Base-by-base conservation (phyloP, 2,329 filamentous ascomycete genomes). In the Davidsoniella neocaledoniae region DNA sequence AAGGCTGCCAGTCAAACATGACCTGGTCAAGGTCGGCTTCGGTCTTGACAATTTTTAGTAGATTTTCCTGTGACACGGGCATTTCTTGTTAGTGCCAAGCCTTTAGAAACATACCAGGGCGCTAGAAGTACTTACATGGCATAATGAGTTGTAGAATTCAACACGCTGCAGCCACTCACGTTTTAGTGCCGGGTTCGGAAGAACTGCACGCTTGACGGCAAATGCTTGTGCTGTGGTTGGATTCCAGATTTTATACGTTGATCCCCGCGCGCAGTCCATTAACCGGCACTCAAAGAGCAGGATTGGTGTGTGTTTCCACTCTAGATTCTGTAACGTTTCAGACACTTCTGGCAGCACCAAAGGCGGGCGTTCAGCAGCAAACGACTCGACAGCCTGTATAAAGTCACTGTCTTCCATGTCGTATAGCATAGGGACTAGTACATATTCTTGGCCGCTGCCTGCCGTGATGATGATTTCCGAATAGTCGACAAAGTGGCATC, bases 241-340 rank as follows among this genome's bases (percentile, higher is more conserved):
- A 16, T 49, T 29, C 47, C 47, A 49, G 17, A 49, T 26, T 29
- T 49, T 49, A 26, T 37, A 41, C 29, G 40, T 49, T 9, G 41
- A 43, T 19, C 47, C 47, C 5, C 40, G 26, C 39, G 19, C 9
- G 9, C 47, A 42, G 29, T 33, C 26, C 40, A 43, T 49, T 39
- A 49, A 7, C 17, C 43, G 47, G 17, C 12, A 16, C 47, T 49
- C 47, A 14, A 29, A 21, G 33, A 26, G 33, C 8, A 37, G 37
- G 12, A 19, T 37, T 17, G 47, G 47, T 33, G 19, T 5, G 10
- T 21, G 29, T 12, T 21, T 43, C 5, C 39, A 41, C n/a, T 19
- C 40, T 5, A 17, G 26, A 12, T 9, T 17, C 8, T 14, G 46
- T 5, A 17, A 17, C 25, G 4, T 37, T 10, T 21, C 29, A 21